Evolutionary conservation across 306 rosid genomes (phyloP).

Genomic region (Citrullus amarus): DNA sequence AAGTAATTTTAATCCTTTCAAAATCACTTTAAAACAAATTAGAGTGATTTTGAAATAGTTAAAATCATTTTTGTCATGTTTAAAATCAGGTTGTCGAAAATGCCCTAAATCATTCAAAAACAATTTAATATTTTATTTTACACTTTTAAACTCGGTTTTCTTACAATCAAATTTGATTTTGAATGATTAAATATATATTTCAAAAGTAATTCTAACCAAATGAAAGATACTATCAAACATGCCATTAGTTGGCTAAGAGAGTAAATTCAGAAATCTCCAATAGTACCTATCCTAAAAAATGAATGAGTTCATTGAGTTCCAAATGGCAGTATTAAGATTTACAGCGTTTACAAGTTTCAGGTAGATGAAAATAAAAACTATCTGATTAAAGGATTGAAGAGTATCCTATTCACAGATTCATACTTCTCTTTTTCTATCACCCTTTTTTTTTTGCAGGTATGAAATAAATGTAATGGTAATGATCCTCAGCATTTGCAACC

Average conservation of each 20-base stretch:
- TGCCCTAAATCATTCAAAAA: too few relatives aligned
- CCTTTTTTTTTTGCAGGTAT: background rate
- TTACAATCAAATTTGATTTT: too few relatives aligned
- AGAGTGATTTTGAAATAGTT: too few relatives aligned
- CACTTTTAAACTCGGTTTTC: too few relatives aligned
- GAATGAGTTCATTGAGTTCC: background rate
- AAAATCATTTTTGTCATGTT: too few relatives aligned
- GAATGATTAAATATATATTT: too few relatives aligned
- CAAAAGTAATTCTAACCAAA: too few relatives aligned
- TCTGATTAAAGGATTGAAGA: background rate
- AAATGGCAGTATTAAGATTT: background rate
- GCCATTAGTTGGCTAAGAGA: background rate
- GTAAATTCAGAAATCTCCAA: background rate
- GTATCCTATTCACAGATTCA: background rate
- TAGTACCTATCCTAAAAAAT: background rate
- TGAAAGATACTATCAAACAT: too few relatives aligned
- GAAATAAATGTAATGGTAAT: background rate
- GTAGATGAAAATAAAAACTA: background rate
- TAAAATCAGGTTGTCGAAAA: too few relatives aligned
- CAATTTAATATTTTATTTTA: too few relatives aligned
- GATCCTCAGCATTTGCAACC: background rate
- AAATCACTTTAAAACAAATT: too few relatives aligned
- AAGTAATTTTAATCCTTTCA: too few relatives aligned
- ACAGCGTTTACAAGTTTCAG: background rate
- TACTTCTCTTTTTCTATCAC: background rate